phyloP scores from a whole-genome alignment of 495 filamentous ascomycete species.

The Podospora bellae-mahoneyi region DNA sequence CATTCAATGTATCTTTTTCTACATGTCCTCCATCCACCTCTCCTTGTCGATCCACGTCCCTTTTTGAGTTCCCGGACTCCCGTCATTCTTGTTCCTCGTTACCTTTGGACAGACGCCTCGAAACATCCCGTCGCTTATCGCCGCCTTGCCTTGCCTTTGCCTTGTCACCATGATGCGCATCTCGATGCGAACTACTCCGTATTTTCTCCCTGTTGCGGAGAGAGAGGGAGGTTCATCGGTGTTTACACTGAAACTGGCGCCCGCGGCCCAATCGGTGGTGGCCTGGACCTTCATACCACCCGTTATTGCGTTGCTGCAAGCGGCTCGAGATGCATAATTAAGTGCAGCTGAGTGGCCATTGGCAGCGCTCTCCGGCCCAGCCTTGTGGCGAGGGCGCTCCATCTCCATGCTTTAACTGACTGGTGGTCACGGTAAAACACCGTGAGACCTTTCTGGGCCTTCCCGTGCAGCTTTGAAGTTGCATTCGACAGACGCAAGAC shows the following conservation, averaged over 20 bases:
- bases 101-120: neutral
- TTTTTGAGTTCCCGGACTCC: neutral
- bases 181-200: neutral
- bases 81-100: neutral
- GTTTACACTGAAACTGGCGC: constrained; percentile 30
- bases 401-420: constrained; percentile 26
- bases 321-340: constrained; percentile 33
- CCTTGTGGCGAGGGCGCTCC: constrained; percentile 29
- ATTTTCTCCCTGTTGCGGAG: no score
- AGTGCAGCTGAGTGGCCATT: constrained; percentile 31
- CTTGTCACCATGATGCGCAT: neutral
- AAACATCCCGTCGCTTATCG: constrained; percentile 8
- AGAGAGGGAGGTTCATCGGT: constrained; percentile 6
- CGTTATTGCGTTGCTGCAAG: constrained; percentile 25
- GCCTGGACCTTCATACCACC: constrained; percentile 17
- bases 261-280: constrained; percentile 19
- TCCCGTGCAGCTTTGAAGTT: neutral
- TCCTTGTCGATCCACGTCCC: neutral
- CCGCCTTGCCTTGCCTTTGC: neutral
- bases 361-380: constrained; percentile 26
- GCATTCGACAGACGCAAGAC: constrained; percentile 14
- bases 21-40: neutral
- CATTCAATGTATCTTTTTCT: neutral
- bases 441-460: constrained; percentile 21
- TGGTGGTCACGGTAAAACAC: constrained; percentile 27